Evolutionary conservation across 192 early-diverging fungal genomes (phyloP).

Genomic region (Chytriomyces sp.): DNA sequence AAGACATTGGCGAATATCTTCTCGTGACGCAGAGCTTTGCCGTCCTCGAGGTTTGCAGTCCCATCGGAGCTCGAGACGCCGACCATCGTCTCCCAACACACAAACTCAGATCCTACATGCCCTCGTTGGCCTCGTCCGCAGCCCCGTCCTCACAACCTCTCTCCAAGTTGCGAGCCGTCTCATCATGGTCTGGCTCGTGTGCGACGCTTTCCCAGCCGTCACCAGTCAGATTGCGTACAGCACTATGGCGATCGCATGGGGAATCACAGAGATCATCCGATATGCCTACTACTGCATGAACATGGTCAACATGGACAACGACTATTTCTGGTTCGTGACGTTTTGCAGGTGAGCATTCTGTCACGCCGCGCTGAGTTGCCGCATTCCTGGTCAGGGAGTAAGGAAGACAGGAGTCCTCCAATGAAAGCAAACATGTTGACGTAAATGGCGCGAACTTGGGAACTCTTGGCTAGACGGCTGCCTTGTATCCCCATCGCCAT

Average conservation of each 20-base stretch:
- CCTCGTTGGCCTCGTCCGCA: conserved; percentile 73
- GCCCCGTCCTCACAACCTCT: conserved; percentile 75
- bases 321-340: conserved; percentile 42
- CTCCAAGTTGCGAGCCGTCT: conserved; percentile 89
- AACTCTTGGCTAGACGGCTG: too few relatives aligned
- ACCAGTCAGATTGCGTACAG: conserved; percentile 68
- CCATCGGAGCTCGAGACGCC: conserved; percentile 25
- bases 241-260: conserved; percentile 90
- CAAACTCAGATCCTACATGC: conserved; percentile 27
- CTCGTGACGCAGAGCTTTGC: conserved; percentile 81
- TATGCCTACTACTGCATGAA: conserved; percentile 88
- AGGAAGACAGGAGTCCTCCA: too few relatives aligned
- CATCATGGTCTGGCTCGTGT: conserved; percentile 80
- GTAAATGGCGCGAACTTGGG: too few relatives aligned
- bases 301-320: conserved; percentile 63
- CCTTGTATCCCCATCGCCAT: too few relatives aligned
- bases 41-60: conserved; percentile 68
- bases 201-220: conserved; percentile 64
- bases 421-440: too few relatives aligned
- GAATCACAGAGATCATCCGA: conserved; percentile 86
- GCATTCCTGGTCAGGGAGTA: not conserved
- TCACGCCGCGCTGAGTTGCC: not conserved
- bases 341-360: conserved; percentile 56
- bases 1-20: conserved; percentile 61
- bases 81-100: not conserved